Conservation (phyloP, 1,139 yeast species). For the Tardiomyces digboiensis region DNA sequence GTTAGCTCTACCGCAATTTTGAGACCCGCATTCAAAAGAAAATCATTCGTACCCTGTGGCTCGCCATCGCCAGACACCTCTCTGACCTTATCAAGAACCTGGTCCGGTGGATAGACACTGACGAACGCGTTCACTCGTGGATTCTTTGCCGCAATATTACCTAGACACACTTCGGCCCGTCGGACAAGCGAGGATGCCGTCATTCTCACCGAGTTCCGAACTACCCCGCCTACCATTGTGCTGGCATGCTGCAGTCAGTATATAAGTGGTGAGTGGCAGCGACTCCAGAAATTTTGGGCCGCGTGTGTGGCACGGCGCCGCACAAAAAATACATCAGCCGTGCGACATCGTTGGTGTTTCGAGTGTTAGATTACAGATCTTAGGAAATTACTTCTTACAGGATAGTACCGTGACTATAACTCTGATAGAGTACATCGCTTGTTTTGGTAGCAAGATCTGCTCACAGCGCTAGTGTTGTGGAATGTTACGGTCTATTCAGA, state of each 20-base stretch:
- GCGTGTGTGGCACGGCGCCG: too few species aligned
- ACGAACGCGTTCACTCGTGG: slow-evolving; percentile 25
- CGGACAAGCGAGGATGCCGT: background rate
- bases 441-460: too few species aligned
- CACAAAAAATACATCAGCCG: background rate
- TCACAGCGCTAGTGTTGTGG: too few species aligned
- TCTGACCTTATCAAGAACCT: background rate
- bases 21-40: too few species aligned
- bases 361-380: too few species aligned
- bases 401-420: too few species aligned
- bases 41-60: slow-evolving; percentile 15
- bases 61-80: background rate
- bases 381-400: too few species aligned
- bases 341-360: background rate
- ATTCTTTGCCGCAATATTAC: slow-evolving; percentile 21
- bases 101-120: background rate
- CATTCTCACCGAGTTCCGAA: background rate
- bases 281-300: too few species aligned
- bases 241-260: background rate
- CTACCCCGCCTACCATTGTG: background rate
- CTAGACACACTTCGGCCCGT: slow-evolving; percentile 2
- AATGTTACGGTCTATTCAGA: too few species aligned
- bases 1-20: too few species aligned
- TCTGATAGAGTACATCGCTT: too few species aligned
- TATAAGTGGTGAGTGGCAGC: background rate